Conservation (phyloP, 345 rosid species). For the Citrus trifoliata region DNA sequence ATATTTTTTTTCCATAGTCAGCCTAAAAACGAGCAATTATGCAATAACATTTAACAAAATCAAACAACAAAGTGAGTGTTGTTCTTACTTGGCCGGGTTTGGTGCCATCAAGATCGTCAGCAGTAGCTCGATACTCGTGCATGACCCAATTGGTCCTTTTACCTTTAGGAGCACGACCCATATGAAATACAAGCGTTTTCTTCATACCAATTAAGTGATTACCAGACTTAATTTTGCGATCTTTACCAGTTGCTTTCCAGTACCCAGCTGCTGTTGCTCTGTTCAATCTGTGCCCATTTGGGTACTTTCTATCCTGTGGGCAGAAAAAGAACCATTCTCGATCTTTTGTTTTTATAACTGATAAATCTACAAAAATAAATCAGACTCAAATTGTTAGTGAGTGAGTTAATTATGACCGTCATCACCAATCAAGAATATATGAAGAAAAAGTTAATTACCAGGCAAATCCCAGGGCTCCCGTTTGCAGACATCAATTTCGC, state of each 20-base stretch:
- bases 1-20: not conserved
- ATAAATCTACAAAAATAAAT: constrained; percentile 41
- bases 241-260: constrained; percentile 97
- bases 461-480: constrained; percentile 98
- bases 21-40: not conserved
- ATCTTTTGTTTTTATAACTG: constrained; percentile 55
- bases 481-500: constrained; percentile 84
- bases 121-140: constrained; percentile 86
- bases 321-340: constrained; percentile 97
- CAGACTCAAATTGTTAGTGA: not conserved
- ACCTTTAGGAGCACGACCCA: constrained; percentile 83
- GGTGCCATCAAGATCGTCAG: constrained; percentile 62
- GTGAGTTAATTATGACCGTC: too few relatives aligned
- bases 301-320: constrained; percentile 87
- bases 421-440: not conserved
- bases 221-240: constrained; percentile 63
- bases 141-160: constrained; percentile 79
- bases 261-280: constrained; percentile 78
- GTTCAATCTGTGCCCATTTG: constrained; percentile 73
- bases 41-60: not conserved
- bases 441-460: constrained; percentile 32
- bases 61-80: not conserved
- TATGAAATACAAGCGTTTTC: constrained; percentile 87
- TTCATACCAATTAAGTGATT: constrained; percentile 67
- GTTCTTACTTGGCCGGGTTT: constrained; percentile 80